Base-by-base conservation (phyloP, 2,329 filamentous ascomycete species). In the Aspergillus udagawae region DNA sequence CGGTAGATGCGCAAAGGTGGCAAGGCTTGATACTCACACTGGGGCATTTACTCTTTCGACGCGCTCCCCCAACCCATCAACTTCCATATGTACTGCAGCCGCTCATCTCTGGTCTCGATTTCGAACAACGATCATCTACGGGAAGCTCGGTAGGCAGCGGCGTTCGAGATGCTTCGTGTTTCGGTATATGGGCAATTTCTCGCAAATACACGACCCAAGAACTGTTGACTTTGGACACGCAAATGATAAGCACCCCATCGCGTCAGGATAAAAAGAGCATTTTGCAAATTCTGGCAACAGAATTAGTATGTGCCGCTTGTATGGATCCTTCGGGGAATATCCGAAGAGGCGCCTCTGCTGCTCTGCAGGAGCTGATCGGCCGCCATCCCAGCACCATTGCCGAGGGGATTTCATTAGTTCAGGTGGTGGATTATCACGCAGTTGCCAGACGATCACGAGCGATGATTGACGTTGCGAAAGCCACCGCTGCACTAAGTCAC, bases 291-390 rank as follows among this genome's bases (percentile, higher is more conserved):
- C 79, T 99, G 9, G 93, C 90, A 0, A 88, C 87, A 0, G 88
- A 96, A 66, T 81, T 99, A 14, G 84, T 96, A 0, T 85, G 89
- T 12, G 86, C 91, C 1, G 92, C 91, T 5, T 94, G 88, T 61
- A 80, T 97, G 6, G 94, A 99, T 69, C 88, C 93, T 1, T 88
- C 91, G 10, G 94, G 94, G 3, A 99, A 99, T 65, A 96, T 99
- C 65, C 84, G 94, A 53, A 85, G 94, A 63, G 94, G 93, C 3
- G 88, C 93, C 29, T 97, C 94, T 27, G 94, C 94, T 47, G 94
- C 94, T 2, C 77, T 99, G 41, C 94, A 99, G 70, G 94, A 99
- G 71, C 81, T 99, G 14, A 89, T 97, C 58, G 94, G 94, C 10
- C 86, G 94, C 9, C 93, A 99, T 74, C 93, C 94, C 0, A 88